Base-by-base conservation (phyloP, 345 rosid genomes). In the Dovyalis caffra region DNA sequence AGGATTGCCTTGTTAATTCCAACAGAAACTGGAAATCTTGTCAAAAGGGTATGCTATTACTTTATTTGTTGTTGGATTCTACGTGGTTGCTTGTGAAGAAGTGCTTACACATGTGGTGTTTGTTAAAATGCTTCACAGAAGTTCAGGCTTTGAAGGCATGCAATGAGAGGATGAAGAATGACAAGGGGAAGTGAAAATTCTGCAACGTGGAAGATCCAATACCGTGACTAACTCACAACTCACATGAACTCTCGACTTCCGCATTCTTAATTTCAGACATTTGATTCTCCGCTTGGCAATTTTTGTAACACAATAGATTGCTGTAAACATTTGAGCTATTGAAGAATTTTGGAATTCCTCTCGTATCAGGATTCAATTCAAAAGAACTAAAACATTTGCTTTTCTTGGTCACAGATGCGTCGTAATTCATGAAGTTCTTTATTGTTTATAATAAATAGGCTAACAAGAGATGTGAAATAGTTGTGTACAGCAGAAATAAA, bases 21-120 rank as follows among this genome's bases (percentile, higher is more conserved):
- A 81, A 90, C 45, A 88, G 97, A 74, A 88, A 92, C 62, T 94
- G 98, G 98, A 94, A 88, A 77, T 73, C 91, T 76, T 94, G 95
- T 75, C 98, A 94, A 67, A 89, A 72, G 85, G 95, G 97, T 90
- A 86, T 63, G 81, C 12, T 3, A 9, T 32, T 0, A 62, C 2
- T 71, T 60, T 66, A 32, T 31, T 16, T 29, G 25, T 1, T n/a
- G 20, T 11, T 9, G 9, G 35, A 21, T 6, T 20, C 14, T 8
- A 62, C 38, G 3, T 21, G 16, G 1, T 8, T 12, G 20, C 18
- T 32, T 21, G 3, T 31, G 33, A 29, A 18, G 8, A 14, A 29
- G 35, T 33, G 31, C 38, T 45, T 23, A 21, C 34, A 64, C 64
- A 26, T 29, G 25, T 32, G 6, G 6, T 57, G 57, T 53, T 33